Evolutionary conservation across 2,329 filamentous ascomycete genomes (phyloP).

Genomic region (Penicillium hesseltinei): DNA sequence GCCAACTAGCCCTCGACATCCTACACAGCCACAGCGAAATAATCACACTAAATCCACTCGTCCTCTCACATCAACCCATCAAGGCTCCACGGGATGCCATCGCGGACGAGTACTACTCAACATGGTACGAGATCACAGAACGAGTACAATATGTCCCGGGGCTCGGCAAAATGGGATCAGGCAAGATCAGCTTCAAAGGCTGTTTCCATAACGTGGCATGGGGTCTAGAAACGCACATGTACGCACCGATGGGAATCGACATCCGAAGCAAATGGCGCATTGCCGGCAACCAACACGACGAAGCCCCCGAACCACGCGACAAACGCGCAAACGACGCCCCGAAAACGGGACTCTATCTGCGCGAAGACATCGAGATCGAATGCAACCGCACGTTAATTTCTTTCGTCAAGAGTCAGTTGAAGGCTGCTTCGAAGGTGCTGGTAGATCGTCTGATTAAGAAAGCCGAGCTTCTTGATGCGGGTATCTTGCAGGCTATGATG

Average conservation of each 20-base stretch:
- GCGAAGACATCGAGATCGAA: slow-evolving; percentile 81
- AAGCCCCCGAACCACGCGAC: slow-evolving; percentile 64
- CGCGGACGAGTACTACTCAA: slow-evolving; percentile 67
- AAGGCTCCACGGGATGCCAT: slow-evolving; percentile 64
- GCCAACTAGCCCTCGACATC: slow-evolving; percentile 69
- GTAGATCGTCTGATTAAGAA: slow-evolving; percentile 63
- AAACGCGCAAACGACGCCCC: slow-evolving; percentile 63
- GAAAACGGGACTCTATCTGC: slow-evolving; percentile 68
- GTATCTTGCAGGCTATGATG: slow-evolving; percentile 19
- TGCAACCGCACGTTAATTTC: slow-evolving; percentile 73
- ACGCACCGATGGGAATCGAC: slow-evolving; percentile 77
- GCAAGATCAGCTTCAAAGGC: slow-evolving; percentile 73
- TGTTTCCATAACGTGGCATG: slow-evolving; percentile 73
- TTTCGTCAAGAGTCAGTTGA: slow-evolving; percentile 81
- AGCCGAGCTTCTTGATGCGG: slow-evolving; percentile 42
- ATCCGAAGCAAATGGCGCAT: slow-evolving; percentile 77
- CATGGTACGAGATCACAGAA: slow-evolving; percentile 79
- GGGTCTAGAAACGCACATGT: slow-evolving; percentile 78
- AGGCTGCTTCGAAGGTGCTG: slow-evolving; percentile 69
- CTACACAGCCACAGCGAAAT: slow-evolving; percentile 77
- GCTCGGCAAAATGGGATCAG: slow-evolving; percentile 52
- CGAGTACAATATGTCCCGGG: slow-evolving; percentile 72
- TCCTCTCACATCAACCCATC: slow-evolving; percentile 69
- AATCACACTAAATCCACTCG: slow-evolving; percentile 84
- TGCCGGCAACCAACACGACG: slow-evolving; percentile 68